phyloP scores from a whole-genome alignment of 192 early-diverging fungal genomes.

The Cetraspora pellucida region DNA sequence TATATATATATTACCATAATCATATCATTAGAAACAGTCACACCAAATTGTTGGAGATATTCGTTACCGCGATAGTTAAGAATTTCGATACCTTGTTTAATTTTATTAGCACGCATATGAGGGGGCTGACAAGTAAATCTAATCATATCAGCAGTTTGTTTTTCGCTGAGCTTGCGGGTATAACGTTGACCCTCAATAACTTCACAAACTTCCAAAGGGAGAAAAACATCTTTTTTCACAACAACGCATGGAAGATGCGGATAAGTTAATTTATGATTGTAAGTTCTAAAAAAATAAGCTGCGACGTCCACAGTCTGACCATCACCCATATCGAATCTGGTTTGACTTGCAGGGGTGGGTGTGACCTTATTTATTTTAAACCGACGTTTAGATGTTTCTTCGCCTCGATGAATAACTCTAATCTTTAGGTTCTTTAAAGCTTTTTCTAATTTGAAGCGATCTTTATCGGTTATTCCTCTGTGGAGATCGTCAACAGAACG shows the following conservation, averaged over 20 bases:
- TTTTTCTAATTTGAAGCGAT: constrained; percentile 48
- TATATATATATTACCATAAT: constrained; percentile 50
- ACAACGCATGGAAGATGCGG: constrained; percentile 80
- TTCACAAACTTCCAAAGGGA: constrained; percentile 92
- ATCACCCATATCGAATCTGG: constrained; percentile 63
- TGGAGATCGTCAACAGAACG: constrained; percentile 51
- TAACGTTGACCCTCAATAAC: constrained; percentile 81
- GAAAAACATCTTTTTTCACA: constrained; percentile 63
- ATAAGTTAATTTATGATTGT: constrained; percentile 71
- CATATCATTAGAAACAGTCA: constrained; percentile 69
- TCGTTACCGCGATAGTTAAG: constrained; percentile 70
- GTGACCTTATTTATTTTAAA: constrained; percentile 74
- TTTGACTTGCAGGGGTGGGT: constrained; percentile 64
- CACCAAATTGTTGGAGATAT: constrained; percentile 74
- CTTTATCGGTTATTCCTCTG: constrained; percentile 38
- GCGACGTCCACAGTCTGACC: constrained; percentile 65
- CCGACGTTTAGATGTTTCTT: constrained; percentile 58
- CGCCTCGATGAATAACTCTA: constrained; percentile 59
- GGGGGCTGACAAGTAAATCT: constrained; percentile 88
- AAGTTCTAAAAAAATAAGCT: constrained; percentile 74
- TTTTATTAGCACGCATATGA: constrained; percentile 74
- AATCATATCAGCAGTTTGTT: constrained; percentile 95
- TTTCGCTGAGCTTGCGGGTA: constrained; percentile 80
- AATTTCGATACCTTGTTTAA: constrained; percentile 67
- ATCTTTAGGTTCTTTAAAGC: constrained; percentile 57